Conservation (phyloP, 306 rosid genomes). For the Trichosanthes truncata region DNA sequence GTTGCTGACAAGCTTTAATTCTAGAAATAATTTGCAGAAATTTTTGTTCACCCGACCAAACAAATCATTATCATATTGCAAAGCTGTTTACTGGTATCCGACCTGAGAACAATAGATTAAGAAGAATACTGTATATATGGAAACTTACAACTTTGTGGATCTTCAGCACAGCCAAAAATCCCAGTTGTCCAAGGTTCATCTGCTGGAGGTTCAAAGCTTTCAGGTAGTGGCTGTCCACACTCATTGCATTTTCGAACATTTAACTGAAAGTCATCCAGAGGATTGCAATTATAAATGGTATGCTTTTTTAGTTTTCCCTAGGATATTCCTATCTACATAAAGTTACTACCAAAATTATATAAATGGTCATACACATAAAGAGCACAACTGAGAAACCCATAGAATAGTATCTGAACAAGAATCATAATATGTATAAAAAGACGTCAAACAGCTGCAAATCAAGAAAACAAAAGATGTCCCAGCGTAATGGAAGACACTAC, state of each 20-base stretch:
- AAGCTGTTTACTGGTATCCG: not conserved
- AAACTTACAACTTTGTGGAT: conserved; percentile 81
- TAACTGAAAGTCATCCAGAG: conserved; percentile 34
- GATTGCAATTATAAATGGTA: not conserved
- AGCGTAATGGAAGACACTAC: not conserved
- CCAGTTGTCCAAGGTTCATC: conserved; percentile 98
- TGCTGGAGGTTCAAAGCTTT: conserved; percentile 81
- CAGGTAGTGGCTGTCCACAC: conserved; percentile 89
- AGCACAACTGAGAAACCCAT: not conserved
- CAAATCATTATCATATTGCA: not conserved
- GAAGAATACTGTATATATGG: not conserved
- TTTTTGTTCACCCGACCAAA: not conserved
- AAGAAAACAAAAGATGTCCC: not conserved
- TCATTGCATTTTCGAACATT: conserved; percentile 67
- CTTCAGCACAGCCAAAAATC: conserved; percentile 82
- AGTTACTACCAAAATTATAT: not conserved
- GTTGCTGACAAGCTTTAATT: not conserved
- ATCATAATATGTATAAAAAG: not conserved
- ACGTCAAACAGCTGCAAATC: not conserved
- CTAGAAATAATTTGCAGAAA: not conserved
- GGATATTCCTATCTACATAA: not conserved
- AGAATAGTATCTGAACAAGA: not conserved
- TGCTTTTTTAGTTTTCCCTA: not conserved
- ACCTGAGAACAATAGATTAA: not conserved
- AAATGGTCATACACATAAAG: not conserved